phyloP scores from a whole-genome alignment of 2,329 filamentous ascomycete species.

The Ceratocystis albifundus region DNA sequence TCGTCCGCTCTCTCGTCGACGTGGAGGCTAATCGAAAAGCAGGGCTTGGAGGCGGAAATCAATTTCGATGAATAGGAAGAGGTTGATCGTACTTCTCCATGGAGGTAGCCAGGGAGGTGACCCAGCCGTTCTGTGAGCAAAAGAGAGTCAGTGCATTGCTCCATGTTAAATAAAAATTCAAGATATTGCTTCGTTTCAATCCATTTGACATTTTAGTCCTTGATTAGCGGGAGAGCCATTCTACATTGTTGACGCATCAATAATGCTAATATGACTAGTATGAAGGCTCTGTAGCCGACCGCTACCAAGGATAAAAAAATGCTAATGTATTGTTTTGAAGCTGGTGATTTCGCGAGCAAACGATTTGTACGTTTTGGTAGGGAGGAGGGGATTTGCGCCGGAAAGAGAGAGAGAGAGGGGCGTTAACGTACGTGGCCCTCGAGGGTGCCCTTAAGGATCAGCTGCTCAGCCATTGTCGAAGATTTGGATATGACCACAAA shows the following conservation, averaged over 20 bases:
- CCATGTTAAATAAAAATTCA: slow-evolving; percentile 17
- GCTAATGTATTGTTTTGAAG: not conserved
- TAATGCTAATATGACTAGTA: not conserved
- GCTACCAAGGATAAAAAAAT: not conserved
- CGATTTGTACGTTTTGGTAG: slow-evolving; percentile 6
- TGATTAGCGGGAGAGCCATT: not conserved
- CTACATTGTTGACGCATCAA: not conserved
- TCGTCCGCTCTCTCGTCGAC: not conserved
- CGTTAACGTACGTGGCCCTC: slow-evolving; percentile 72
- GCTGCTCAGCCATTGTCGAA: slow-evolving; percentile 68
- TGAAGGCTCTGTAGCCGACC: not conserved
- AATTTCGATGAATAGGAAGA: not conserved
- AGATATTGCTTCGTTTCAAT: slow-evolving; percentile 15
- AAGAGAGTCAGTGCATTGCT: slow-evolving; percentile 21
- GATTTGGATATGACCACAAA: slow-evolving; percentile 21
- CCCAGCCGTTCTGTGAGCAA: slow-evolving; percentile 69
- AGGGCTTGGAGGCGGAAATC: not conserved
- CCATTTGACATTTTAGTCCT: not conserved
- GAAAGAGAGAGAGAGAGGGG: slow-evolving; percentile 25
- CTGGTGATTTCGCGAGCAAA: not conserved
- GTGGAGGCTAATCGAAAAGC: not conserved
- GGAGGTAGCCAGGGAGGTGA: slow-evolving; percentile 95
- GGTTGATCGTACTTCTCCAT: slow-evolving; percentile 75
- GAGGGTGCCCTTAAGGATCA: slow-evolving; percentile 92
- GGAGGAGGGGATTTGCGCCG: slow-evolving; percentile 9